Conservation (phyloP, 2,329 filamentous ascomycete genomes). For the Trichoderma pleuroti region DNA sequence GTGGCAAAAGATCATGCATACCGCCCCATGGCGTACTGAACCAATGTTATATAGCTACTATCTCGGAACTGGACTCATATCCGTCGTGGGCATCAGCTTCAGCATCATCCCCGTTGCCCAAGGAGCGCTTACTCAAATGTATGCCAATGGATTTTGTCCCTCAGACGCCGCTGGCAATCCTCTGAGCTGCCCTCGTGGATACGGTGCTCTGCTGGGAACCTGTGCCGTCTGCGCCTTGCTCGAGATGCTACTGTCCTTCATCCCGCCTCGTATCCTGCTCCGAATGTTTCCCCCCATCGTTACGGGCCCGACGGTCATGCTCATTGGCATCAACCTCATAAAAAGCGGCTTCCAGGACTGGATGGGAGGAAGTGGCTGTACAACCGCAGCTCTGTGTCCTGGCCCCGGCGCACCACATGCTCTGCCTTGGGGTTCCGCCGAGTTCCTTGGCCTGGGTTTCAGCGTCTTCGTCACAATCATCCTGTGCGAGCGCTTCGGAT, state of each 20-base stretch:
- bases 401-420: constrained; percentile 65
- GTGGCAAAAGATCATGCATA: constrained; percentile 20
- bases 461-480: constrained; percentile 77
- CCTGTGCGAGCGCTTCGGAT: constrained; percentile 74
- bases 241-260: constrained; percentile 71
- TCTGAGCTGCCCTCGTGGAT: constrained; percentile 71
- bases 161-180: constrained; percentile 58
- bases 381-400: constrained; percentile 57
- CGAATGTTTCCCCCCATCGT: constrained; percentile 77
- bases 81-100: constrained; percentile 62
- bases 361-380: constrained; percentile 70
- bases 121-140: constrained; percentile 74
- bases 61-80: constrained; percentile 74
- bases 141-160: constrained; percentile 65
- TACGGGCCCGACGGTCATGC: constrained; percentile 65
- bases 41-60: constrained; percentile 55
- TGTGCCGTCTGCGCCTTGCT: constrained; percentile 61
- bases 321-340: constrained; percentile 73
- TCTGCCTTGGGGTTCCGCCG: constrained; percentile 72
- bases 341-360: constrained; percentile 70
- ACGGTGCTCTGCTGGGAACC: constrained; percentile 70
- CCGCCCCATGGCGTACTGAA: not conserved
- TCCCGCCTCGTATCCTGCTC: constrained; percentile 64
- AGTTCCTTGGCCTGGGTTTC: constrained; percentile 77
- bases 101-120: constrained; percentile 43